Conservation (phyloP, 345 rosid genomes). For the Odontarrhena argentea region DNA sequence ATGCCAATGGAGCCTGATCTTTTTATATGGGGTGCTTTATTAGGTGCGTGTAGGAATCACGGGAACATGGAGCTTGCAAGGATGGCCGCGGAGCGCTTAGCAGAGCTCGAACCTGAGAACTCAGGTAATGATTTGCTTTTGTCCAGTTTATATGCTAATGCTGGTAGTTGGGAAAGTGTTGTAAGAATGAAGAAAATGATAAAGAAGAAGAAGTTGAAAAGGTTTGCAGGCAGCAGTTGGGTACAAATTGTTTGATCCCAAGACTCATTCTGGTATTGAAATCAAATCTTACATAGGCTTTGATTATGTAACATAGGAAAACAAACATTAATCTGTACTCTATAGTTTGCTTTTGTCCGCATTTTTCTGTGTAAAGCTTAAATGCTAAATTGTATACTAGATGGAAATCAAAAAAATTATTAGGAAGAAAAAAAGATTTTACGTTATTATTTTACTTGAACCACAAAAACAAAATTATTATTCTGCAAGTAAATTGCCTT, state of each 20-base stretch:
- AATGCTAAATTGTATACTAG: no score
- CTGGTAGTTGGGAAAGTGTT: conserved; percentile 63
- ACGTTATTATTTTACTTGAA: no score
- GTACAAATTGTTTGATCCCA: conserved; percentile 44
- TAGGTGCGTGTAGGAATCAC: conserved; percentile 83
- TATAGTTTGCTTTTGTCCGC: no score
- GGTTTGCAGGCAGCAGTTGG: conserved; percentile 75
- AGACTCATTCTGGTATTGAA: background rate
- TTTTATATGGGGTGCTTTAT: conserved; percentile 89
- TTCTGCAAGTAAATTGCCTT: no score
- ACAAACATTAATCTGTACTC: no score
- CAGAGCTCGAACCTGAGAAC: conserved; percentile 72
- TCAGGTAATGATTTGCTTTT: conserved; percentile 58
- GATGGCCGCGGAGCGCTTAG: conserved; percentile 62
- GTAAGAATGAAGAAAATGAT: conserved; percentile 54
- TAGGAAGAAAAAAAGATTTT: no score
- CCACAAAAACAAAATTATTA: no score
- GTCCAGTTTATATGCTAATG: conserved; percentile 61
- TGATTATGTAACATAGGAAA: no score
- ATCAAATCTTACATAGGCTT: conserved; percentile 1
- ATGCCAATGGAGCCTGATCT: conserved; percentile 76
- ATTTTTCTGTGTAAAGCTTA: no score
- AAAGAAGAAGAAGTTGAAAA: conserved; percentile 48
- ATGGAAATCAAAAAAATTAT: no score
- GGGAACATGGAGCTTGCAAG: conserved; percentile 70